Conservation (phyloP, 768 basidiomycete species). For the Boletus barrowsii region DNA sequence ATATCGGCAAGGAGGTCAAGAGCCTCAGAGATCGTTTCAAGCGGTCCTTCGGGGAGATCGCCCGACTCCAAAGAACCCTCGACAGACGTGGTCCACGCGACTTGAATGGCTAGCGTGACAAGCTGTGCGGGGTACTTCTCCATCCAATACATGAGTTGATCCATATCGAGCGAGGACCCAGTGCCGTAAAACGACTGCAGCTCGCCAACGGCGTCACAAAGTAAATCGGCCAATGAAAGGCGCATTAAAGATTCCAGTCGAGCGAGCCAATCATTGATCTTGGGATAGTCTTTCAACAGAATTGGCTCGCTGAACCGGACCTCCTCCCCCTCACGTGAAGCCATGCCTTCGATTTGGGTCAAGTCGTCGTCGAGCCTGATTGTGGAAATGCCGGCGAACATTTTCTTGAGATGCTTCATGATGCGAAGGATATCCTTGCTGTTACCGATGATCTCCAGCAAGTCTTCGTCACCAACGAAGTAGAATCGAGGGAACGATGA, state of each 20-base stretch:
- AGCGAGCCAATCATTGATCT: conserved; percentile 98
- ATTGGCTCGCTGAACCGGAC: conserved; percentile 83
- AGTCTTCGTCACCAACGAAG: conserved; percentile 98
- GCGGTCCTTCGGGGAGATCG: conserved; percentile 56
- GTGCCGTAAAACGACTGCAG: conserved; percentile 78
- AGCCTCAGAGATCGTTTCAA: conserved; percentile 74
- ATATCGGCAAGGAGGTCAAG: conserved; percentile 96
- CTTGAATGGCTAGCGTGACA: conserved; percentile 92
- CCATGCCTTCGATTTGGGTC: conserved; percentile 88
- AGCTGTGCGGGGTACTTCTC: conserved; percentile 94
- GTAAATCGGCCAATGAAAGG: conserved; percentile 76
- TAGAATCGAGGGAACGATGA: conserved; percentile 99
- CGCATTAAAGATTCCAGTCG: conserved; percentile 93
- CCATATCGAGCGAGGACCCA: conserved; percentile 53
- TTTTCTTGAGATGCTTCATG: conserved; percentile 99
- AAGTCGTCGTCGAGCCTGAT: conserved; percentile 84
- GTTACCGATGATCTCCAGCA: conserved; percentile 98
- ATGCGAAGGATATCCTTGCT: conserved; percentile 97
- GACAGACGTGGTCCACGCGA: conserved; percentile 88
- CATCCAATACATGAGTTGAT: conserved; percentile 84
- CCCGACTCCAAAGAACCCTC: conserved; percentile 64
- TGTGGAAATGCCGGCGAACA: conserved; percentile 97
- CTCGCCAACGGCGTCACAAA: conserved; percentile 77
- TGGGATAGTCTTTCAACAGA: conserved; percentile 86
- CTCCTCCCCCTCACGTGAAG: conserved; percentile 94